Evolutionary conservation across 768 basidiomycete species (phyloP).

Genomic region (Lactarius sp.): DNA sequence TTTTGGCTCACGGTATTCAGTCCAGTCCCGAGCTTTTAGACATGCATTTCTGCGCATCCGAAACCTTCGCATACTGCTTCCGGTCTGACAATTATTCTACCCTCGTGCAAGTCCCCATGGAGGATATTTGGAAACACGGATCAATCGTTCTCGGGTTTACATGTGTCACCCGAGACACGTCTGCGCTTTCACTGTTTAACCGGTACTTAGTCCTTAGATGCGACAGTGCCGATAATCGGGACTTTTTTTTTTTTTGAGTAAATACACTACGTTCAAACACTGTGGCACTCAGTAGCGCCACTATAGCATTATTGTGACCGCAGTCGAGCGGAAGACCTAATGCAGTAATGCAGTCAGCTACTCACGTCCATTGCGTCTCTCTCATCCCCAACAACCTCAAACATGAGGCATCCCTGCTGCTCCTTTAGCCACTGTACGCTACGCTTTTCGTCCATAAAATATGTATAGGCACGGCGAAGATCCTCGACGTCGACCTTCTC

Average conservation of each 20-base stretch:
- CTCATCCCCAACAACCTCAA: conserved; percentile 56
- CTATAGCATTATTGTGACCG: background rate
- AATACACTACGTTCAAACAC: background rate
- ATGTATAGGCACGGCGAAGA: conserved; percentile 75
- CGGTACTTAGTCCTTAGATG: background rate
- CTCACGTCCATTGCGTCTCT: conserved; percentile 38
- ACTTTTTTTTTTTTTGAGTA: background rate
- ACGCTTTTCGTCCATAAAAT: conserved; percentile 91
- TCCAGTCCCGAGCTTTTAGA: background rate
- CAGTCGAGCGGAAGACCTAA: no score
- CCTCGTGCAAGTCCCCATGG: background rate
- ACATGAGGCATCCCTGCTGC: conserved; percentile 67
- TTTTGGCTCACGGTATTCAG: background rate
- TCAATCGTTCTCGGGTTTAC: background rate
- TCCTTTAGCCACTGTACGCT: conserved; percentile 91
- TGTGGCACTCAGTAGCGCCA: background rate
- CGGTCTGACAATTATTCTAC: no score
- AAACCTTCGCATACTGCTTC: background rate
- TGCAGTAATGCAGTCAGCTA: conserved; percentile 20
- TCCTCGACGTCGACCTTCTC: conserved; percentile 83
- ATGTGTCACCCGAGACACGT: background rate
- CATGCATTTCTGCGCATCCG: background rate
- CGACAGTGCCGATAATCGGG: background rate
- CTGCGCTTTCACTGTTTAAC: background rate
- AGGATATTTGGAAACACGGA: background rate